Evolutionary conservation across 2,329 filamentous ascomycete genomes (phyloP), one percentile per base, ranked within the genome.

Genomic region (Xylaria arbuscula): DNA sequence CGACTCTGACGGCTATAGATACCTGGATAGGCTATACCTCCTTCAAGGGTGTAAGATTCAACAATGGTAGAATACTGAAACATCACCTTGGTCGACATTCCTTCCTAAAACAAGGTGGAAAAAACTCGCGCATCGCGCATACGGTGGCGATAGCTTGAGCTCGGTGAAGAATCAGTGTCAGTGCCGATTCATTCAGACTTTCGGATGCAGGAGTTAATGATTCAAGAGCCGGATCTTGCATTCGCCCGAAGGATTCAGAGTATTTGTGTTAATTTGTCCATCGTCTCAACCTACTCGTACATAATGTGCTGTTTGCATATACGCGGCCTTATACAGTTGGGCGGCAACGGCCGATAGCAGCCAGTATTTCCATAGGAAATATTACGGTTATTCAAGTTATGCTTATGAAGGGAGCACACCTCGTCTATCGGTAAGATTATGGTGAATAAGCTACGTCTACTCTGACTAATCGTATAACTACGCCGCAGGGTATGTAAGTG

Each of bases 401-500:
- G 50, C 50, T 55, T 48, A 55, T 64, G 34, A 40, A 15, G 45
- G 22, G 22, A 45, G 54, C 55, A 45, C 17, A 34, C 45, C 34
- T 38, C 54, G 47, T 53, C 24, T 59, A 50, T 34, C 36, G 45
- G 45, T 32, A 51, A 36, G 13, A 48, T 9, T 42, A 55, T 56
- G 64, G 62, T 40, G 50, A 62, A 56, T 56, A 24, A 19, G 34
- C 13, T 40, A 50, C 34, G 34, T 51, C 34, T 17, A 15, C 36
- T 54, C 45, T 22, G 8, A 64, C 13, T 64, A 54, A 54, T 64
- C 36, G 24, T 64, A 64, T 64, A 64, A 59, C 34, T 51, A 45
- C 19, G n/a, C 36, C n/a, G 9, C 57, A 22, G 28, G 22, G 22
- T 53, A 53, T 53, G 54, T 34, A 13, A 28, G 3, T 36, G 24